Conservation (phyloP, 2,329 filamentous ascomycete species). For the Verticillium longisporum region DNA sequence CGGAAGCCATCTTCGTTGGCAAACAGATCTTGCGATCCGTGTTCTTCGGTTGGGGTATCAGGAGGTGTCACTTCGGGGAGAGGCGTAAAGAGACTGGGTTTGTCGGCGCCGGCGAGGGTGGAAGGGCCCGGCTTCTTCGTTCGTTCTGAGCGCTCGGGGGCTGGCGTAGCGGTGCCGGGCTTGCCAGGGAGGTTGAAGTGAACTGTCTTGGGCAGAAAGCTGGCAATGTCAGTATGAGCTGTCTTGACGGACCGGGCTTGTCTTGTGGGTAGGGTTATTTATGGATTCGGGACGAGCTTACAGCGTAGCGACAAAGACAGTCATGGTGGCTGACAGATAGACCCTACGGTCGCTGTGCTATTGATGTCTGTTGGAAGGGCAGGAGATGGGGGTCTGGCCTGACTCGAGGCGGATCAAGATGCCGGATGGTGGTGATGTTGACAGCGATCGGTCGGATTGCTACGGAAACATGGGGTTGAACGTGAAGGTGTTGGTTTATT, state of each 20-base stretch:
- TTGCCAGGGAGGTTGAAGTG: slow-evolving; percentile 67
- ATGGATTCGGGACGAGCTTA: slow-evolving; percentile 20
- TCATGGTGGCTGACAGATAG: slow-evolving; percentile 25
- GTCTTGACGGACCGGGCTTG: neutral
- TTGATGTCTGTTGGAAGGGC: neutral
- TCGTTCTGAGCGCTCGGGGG: slow-evolving; percentile 18
- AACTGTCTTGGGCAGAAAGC: slow-evolving; percentile 87
- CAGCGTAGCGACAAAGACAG: slow-evolving; percentile 44
- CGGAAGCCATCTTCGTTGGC: slow-evolving; percentile 51
- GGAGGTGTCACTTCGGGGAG: slow-evolving; percentile 45
- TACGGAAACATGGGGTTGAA: neutral
- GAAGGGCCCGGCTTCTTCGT: neutral
- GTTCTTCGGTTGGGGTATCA: slow-evolving; percentile 45
- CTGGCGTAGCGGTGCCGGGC: slow-evolving; percentile 18
- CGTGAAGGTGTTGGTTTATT: neutral
- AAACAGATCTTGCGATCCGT: slow-evolving; percentile 40
- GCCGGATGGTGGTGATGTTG: neutral
- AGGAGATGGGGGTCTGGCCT: neutral
- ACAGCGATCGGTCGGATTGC: neutral
- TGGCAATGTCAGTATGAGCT: slow-evolving; percentile 26
- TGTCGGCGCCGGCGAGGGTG: slow-evolving; percentile 2
- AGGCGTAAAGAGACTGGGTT: slow-evolving; percentile 46
- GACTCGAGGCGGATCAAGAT: neutral
- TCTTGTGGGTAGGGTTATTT: neutral
- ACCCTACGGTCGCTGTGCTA: neutral